Base-by-base conservation (phyloP, 148 eudicot genomes). In the Vaccinium macrocarpon region DNA sequence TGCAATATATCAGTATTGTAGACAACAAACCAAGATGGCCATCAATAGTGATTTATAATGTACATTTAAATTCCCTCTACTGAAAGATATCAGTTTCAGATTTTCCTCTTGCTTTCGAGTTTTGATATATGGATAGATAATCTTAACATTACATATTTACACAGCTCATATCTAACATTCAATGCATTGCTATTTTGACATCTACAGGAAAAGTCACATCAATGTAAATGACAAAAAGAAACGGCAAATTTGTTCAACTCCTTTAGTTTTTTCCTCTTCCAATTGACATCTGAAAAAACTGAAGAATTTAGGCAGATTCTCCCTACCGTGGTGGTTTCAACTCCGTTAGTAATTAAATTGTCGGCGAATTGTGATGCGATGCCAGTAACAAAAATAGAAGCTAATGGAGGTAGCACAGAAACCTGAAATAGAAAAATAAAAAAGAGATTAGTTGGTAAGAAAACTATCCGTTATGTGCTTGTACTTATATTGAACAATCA, bases 291-390 rank as follows among this genome's bases (percentile, higher is more conserved):
- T 25, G 76, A 27, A 23, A 59, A 70, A 70, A 11, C 19, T 49
- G 79, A 82, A 50, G 5, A 38, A 46, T 15, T 1, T 7, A 13
- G 32, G 52, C 15, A 79, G 6, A 72, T 38, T 81, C 57, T 81
- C 85, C 91, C 72, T 90, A 97, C 99, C 88, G 89, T 87, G 48
- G 99, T 95, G 25, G 95, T 92, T 81, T 97, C 95, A 86, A 93
- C 94, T 82, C 99, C 99, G 81, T 85, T 93, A 75, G 92, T 66
- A 85, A 97, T 97, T 84, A 92, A 87, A 80, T 83, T 85, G 81
- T 97, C 99, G 49, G 99, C 99, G 66, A 92, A 88, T 84, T 97
- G 99, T 23, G 99, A 88, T 73, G 99, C 99, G 78, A 97, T 79
- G 86, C 90, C 84, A 81, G 98, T 95, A 25, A 94, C 94, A 74